Percentiles rank a stretch among this genome's conserved stretches.
phyloP scores from a whole-genome alignment of 495 filamentous ascomycete genomes.

The Rusavskia elegans region DNA sequence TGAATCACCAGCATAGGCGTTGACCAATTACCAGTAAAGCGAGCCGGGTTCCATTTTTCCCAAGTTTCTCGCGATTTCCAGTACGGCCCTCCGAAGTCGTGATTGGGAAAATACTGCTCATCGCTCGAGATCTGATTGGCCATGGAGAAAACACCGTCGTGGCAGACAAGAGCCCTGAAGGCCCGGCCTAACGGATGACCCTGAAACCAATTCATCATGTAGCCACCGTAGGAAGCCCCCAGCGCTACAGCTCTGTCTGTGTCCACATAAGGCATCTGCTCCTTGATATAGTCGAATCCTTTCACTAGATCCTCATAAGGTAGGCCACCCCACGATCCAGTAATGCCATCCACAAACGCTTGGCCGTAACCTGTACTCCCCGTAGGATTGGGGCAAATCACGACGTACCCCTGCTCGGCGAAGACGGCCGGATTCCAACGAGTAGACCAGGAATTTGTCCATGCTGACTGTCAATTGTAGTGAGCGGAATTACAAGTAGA shows the following conservation, averaged over 20 bases:
- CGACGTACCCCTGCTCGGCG: conserved; percentile 76
- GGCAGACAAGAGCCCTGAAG: conserved; percentile 57
- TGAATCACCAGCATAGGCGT: conserved; percentile 86
- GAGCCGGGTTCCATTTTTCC: conserved; percentile 68
- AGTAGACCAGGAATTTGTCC: conserved; percentile 72
- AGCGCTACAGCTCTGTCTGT: conserved; percentile 61
- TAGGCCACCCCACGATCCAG: conserved; percentile 58
- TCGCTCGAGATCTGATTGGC: conserved; percentile 59
- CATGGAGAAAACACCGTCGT: conserved; percentile 81
- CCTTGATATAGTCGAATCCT: conserved; percentile 60
- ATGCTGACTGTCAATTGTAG: conserved; percentile 39
- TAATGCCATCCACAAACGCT: conserved; percentile 60
- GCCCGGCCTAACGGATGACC: conserved; percentile 28
- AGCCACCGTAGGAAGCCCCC: conserved; percentile 79
- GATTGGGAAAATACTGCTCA: conserved; percentile 78
- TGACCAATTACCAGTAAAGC: conserved; percentile 52
- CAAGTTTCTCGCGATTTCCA: conserved; percentile 60
- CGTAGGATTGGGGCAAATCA: conserved; percentile 76
- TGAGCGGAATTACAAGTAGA: not conserved
- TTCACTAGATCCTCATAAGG: conserved; percentile 72
- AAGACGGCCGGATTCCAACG: conserved; percentile 87
- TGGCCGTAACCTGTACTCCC: conserved; percentile 80
- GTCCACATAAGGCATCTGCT: conserved; percentile 61
- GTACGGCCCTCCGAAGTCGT: conserved; percentile 66
- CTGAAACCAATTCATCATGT: conserved; percentile 58